phyloP scores from a whole-genome alignment of 495 filamentous ascomycete genomes.

The Chaetomium tenue region DNA sequence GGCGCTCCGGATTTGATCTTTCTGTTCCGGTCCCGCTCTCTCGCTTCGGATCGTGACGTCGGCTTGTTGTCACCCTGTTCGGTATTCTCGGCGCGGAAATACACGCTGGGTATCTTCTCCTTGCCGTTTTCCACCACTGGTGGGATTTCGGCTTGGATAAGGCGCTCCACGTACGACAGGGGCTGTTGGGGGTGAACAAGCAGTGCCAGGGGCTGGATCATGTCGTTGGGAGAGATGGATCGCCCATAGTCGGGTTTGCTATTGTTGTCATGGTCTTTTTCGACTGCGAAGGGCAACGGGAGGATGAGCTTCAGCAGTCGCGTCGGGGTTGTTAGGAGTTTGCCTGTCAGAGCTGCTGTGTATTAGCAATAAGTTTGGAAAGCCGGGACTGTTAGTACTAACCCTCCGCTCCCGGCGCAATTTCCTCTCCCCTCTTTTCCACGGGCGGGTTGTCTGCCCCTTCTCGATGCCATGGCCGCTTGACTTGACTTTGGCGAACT shows the following conservation, averaged over 20 bases:
- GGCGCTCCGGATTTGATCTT: conserved; percentile 1
- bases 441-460: conserved; percentile 59
- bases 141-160: conserved; percentile 87
- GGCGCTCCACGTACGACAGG: conserved; percentile 83
- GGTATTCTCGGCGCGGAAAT: conserved; percentile 77
- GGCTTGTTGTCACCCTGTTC: conserved; percentile 54
- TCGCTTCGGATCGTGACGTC: conserved; percentile 35
- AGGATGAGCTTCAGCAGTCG: conserved; percentile 86
- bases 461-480: conserved; percentile 68
- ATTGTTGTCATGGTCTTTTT: conserved; percentile 53
- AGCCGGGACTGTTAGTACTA: background rate
- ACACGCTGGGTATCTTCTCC: conserved; percentile 67
- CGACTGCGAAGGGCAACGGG: conserved; percentile 64
- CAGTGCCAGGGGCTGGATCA: conserved; percentile 79
- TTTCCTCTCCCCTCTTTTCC: conserved; percentile 38
- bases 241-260: conserved; percentile 39
- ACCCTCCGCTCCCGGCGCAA: conserved; percentile 66
- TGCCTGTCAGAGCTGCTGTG: conserved; percentile 52
- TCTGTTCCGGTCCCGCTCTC: conserved; percentile 23
- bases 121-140: conserved; percentile 60
- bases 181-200: conserved; percentile 92
- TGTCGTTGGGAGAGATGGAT: conserved; percentile 50
- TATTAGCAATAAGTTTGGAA: background rate
- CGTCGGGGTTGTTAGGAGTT: conserved; percentile 86
- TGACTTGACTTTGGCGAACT: conserved; percentile 36